Percentiles rank a stretch among this genome's conserved stretches.
These are phyloP conservation scores for Fonsecaea monophora DNA, from an alignment of 2,329 filamentous ascomycete genomes.

Conservation along the genomic window DNA sequence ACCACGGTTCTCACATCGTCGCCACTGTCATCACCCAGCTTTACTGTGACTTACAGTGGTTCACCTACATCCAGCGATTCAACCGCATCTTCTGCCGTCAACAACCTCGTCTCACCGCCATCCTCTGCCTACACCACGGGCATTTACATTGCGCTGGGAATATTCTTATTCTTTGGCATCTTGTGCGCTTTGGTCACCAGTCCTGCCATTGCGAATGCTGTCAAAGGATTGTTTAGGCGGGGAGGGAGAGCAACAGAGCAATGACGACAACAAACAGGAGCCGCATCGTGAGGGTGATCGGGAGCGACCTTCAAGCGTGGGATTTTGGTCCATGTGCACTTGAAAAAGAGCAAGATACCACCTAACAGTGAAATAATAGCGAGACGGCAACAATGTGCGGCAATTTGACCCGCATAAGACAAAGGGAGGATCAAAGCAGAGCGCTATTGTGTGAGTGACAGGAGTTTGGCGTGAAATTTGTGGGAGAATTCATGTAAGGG, in stretches of 20 bases:
- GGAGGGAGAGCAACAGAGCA: not conserved
- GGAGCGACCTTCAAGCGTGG: not conserved
- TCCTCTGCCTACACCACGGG: slow-evolving; percentile 13
- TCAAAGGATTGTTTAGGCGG: not conserved
- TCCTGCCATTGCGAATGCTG: not conserved
- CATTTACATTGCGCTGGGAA: slow-evolving; percentile 27
- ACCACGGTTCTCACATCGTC: not conserved
- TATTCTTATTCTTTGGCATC: slow-evolving; percentile 27
- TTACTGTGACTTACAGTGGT: not conserved
- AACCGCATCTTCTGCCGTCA: slow-evolving; percentile 4
- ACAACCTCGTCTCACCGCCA: slow-evolving; percentile 8
- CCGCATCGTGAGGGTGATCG: not conserved
- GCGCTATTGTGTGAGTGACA: not conserved
- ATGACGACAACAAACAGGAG: not conserved
- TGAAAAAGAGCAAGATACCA: not conserved
- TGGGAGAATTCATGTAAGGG: not conserved
- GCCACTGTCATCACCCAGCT: not conserved
- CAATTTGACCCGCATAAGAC: not conserved
- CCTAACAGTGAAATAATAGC: not conserved
- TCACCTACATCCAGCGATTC: not conserved
- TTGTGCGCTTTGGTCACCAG: slow-evolving; percentile 23
- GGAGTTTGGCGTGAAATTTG: not conserved
- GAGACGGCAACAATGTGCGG: not conserved
- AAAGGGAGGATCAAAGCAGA: not conserved
- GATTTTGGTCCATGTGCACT: not conserved